Base-by-base conservation (phyloP, 1,284 basidiomycete species). In the Apiotrichum sp. region DNA sequence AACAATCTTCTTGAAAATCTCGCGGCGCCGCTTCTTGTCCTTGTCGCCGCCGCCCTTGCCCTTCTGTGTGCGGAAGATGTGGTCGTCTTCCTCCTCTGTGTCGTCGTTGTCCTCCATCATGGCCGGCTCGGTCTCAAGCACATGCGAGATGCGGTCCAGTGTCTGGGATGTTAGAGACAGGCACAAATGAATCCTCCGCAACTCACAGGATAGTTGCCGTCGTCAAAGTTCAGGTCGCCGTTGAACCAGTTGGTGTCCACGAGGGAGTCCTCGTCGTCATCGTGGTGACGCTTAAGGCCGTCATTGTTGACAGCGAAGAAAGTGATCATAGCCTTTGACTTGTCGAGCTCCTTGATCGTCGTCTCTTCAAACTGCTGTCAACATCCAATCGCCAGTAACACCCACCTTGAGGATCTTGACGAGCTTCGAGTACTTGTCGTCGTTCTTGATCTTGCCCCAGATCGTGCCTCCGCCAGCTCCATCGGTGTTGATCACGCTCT, bases 11-110 rank as follows among this genome's bases (percentile, higher is more conserved):
- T 69, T 69, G 36, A 78, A 72, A 52, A 75, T 67, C 61, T 72
- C 64, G 63, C 81, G 80, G 55, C 84, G 66, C 33, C 79, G 74
- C 65, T 82, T 78, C 70, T 82, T 83, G 33, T 79, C 74, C 65
- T 82, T 79, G 59, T 81, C 80, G 50, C 40, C 43, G 9, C 14
- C 34, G 36, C n/a, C 22, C 9, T 6, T 6, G 31, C 6, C 34
- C 22, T 22, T 22, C 22, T 22, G 22, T 22, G 22, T 22, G 22
- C 22, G n/a, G 22, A 22, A 22, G 22, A 22, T 22, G 22, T 22
- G 22, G 22, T 22, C 22, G 22, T 22, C 22, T 22, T 22, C 22
- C 22, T 22, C 22, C 22, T 22, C 22, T 22, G 22, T 22, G 22
- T 22, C 22, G 22, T 22, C 22, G 22, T 22, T 22, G 22, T 22